A percentile compares a stretch with the other conserved stretches of the same genome.
phyloP scores from a whole-genome alignment of 2,329 filamentous ascomycete genomes.

The Microthyrium microscopicum region DNA sequence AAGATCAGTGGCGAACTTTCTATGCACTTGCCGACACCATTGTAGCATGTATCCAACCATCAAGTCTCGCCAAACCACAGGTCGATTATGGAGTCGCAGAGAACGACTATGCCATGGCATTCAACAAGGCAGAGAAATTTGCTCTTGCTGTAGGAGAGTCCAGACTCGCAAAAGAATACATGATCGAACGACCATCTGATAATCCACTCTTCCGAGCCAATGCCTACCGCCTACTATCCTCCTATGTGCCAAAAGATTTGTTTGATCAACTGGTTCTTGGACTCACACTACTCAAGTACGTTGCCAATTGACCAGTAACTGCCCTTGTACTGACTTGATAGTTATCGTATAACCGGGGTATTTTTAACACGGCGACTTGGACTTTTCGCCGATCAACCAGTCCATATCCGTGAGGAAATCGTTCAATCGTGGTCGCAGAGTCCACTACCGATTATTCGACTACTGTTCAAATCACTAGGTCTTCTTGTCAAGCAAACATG shows the following conservation, averaged over 20 bases:
- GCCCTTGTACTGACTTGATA: constrained; percentile 16
- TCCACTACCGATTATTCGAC: constrained; percentile 36
- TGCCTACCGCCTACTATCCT: constrained; percentile 30
- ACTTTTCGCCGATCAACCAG: constrained; percentile 44
- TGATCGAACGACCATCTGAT: constrained; percentile 35
- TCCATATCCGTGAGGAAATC: constrained; percentile 43
- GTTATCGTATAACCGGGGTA: constrained; percentile 45
- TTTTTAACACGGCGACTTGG: constrained; percentile 51
- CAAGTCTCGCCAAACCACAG: constrained; percentile 13
- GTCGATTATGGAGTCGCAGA: neutral
- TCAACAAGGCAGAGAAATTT: constrained; percentile 19
- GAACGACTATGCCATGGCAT: constrained; percentile 25
- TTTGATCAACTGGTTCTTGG: constrained; percentile 34
- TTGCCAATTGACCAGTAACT: neutral
- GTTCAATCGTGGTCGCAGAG: constrained; percentile 46
- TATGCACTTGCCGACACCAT: constrained; percentile 40
- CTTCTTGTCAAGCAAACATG: constrained; percentile 38
- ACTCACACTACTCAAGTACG: constrained; percentile 36
- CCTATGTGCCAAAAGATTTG: constrained; percentile 31
- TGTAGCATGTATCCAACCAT: constrained; percentile 39
- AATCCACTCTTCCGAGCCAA: constrained; percentile 37
- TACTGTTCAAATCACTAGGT: constrained; percentile 39
- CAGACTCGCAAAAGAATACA: constrained; percentile 33
- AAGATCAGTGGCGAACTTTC: constrained; percentile 41
- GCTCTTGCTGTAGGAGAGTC: constrained; percentile 12